Base-by-base conservation (phyloP, 1,139 yeast species). In the Wickerhamomyces sp. region DNA sequence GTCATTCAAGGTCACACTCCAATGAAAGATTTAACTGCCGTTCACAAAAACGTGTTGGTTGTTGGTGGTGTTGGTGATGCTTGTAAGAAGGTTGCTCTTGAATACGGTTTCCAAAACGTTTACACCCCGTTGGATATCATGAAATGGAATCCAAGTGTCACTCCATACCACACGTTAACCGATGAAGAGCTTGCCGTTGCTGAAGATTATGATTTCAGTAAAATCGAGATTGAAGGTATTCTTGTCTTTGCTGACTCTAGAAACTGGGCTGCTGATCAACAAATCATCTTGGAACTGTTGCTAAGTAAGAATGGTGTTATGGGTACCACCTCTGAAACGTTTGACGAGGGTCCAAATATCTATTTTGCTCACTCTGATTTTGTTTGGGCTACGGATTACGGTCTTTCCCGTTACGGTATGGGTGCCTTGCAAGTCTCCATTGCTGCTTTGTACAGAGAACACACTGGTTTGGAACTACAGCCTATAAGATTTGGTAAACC, bases 251-350 rank as follows among this genome's bases (percentile, higher is more conserved):
- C 91, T 10, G 91, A 83, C 59, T 78, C 87, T 9, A 70, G 93
- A 61, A 85, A 83, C 56, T 84, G 94, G 93, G 93, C 91, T 32
- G 88, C 86, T 23, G 94, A 85, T 58, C 91, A 83, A 60, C 95
- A 85, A 58, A 84, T 85, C 55, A 84, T 84, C 45, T 66, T 85
- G 54, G 95, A 84, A 54, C 66, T 85, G 47, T 68, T 84, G 34
- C 66, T 83, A 59, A 78, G 88, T 38, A 73, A 80, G 51, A 66
- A 77, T 42, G 95, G 95, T 52, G 77, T 75, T 31, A 82, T 85
- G 93, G 93, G 94, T 27, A 84, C 94, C 5, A 66, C 70, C 35
- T 75, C 84, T 19, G 70, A 76, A 47, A 74, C 82, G 16, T 78
- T 59, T 54, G 81, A 77, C 40, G 87, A 84, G 51, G 93, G 93